These are phyloP conservation scores for Nannizziopsis barbatae DNA, from an alignment of 2,329 filamentous ascomycete species.

Conservation along the genomic window DNA sequence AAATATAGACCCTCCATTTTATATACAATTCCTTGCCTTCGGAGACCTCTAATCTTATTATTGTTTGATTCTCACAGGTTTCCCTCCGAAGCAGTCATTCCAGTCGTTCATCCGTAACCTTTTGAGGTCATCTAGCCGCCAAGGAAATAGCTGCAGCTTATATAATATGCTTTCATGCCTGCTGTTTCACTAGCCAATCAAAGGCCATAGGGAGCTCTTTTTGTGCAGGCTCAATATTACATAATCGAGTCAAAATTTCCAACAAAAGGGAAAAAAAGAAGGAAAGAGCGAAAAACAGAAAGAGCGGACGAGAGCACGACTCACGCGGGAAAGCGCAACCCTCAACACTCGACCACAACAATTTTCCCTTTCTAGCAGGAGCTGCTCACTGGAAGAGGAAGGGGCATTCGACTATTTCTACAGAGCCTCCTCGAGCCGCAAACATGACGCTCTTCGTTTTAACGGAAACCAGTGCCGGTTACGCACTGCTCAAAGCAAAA, in stretches of 20 bases:
- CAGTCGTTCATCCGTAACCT: too few species aligned
- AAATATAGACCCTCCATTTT: conserved; percentile 85
- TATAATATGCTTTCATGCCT: too few species aligned
- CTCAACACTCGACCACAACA: not conserved
- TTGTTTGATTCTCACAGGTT: not conserved
- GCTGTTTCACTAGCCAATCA: too few species aligned
- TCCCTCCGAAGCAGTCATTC: not conserved
- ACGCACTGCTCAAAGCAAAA: conserved; percentile 94
- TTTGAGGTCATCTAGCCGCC: too few species aligned
- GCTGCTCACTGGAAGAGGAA: conserved; percentile 7
- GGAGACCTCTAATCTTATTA: not conserved
- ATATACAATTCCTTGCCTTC: not conserved
- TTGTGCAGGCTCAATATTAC: conserved; percentile 5
- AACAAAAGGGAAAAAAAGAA: conserved; percentile 9
- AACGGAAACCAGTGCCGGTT: conserved; percentile 88
- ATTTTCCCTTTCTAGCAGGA: not conserved
- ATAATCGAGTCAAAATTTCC: conserved; percentile 14
- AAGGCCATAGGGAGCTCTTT: not conserved
- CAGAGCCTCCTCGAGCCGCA: conserved; percentile 13
- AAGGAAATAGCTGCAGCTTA: too few species aligned
- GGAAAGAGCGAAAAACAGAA: conserved; percentile 6
- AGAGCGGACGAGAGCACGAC: not conserved
- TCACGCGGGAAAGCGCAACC: conserved; percentile 7
- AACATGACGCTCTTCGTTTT: conserved; percentile 86
- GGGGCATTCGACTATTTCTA: not conserved